Evolutionary conservation across 345 rosid species (phyloP), one percentile per base, ranked within the genome.

Genomic region (Arabis alpina): DNA sequence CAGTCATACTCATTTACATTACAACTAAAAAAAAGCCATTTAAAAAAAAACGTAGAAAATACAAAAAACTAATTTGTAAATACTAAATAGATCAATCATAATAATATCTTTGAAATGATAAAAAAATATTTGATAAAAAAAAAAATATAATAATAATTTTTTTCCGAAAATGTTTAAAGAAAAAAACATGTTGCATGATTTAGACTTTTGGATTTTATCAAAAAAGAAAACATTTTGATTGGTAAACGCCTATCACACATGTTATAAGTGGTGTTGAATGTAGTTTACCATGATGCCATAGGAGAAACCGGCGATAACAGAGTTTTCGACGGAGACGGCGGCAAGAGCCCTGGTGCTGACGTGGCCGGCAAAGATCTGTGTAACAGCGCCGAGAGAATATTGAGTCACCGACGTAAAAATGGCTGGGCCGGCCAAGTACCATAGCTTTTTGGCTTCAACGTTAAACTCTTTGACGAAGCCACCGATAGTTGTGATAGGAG

Each of bases 381-480:
- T 87, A 71, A 85, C 10, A 59, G 97, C 97, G 8, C 98, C 98
- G 11, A 93, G 96, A n/a, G 97, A 89, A 80, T 93, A 93, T 59
- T 88, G 89, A 66, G 79, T 83, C 15, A 87, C 0, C 49, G 89
- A 74, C 55, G 98, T 93, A 87, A 91, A 93, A 74, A 91, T 87
- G 79, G 98, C 98, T 0, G 98, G 97, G 13, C 90, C 95, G 1
- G 98, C 98, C 0, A 93, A 80, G 82, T 63, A 86, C 98, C 98
- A 91, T 3, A 93, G 82, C 72, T 86, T 93, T 72, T 79, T 85
- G 27, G 80, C 57, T 57, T 93, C 97, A 3, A n/a, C n/a, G n/a
- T n/a, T n/a, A n/a, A n/a, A n/a, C n/a, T n/a, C n/a, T n/a, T n/a
- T n/a, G n/a, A n/a, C n/a, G n/a, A n/a, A n/a, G n/a, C n/a, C n/a